Base-by-base conservation (phyloP, 306 rosid genomes). In the Alnus glutinosa region DNA sequence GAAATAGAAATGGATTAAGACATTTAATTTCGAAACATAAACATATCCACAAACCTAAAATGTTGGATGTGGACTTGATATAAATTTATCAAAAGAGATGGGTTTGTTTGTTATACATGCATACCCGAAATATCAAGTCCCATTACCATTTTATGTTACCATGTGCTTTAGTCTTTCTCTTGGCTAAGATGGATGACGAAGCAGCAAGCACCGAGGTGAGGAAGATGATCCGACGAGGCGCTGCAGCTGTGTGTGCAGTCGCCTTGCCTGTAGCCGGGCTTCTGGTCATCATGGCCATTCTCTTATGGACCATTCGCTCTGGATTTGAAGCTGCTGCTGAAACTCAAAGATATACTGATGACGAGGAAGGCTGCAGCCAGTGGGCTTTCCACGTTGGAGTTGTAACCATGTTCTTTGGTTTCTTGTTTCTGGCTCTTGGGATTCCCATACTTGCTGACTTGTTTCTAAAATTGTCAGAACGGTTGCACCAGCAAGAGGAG, bases 381-480 rank as follows among this genome's bases (percentile, higher is more conserved):
- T 42, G 46, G 46, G 46, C 46, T 42, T 1, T 42, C 46, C 6
- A 5, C 6, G 6, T 42, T 42, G 46, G 46, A 42, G 46, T 42
- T 42, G 46, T 42, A 5, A 42, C 46, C 46, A 42, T 42, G 1
- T 42, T 42, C 46, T 6, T 42, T 42, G 46, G 46, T 42, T 42
- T 42, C 46, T 12, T 89, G 64, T 83, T 91, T 63, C 51, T 86
- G 66, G 82, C 55, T 34, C 69, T 81, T 11, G 92, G 92, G 73
- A 70, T 89, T 71, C 92, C 93, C 71, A 82, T 91, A 46, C 77
- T 91, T 18, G 80, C 84, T 2, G 85, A 86, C 69, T 78, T 91
- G 83, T 79, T 82, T 69, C 77, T 85, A 23, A 80, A 77, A 66
- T 81, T 88, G 81, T 82, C 82, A 8, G 80, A 85, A 72, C 87